phyloP scores from a whole-genome alignment of 1,284 basidiomycete genomes.

The Marasmius oreades region DNA sequence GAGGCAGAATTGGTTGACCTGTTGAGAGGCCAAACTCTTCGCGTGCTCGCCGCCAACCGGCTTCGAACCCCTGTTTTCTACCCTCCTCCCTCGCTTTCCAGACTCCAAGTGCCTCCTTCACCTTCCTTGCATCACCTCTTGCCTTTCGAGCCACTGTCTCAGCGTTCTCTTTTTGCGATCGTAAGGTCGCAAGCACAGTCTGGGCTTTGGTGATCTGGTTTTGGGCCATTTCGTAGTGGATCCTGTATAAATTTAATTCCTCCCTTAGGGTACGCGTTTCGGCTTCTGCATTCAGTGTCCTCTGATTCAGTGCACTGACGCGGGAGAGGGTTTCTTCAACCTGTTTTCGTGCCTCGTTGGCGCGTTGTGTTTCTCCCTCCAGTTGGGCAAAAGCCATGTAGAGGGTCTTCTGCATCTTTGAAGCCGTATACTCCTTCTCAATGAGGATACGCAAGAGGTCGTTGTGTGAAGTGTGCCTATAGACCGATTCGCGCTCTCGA shows the following conservation, averaged over 20 bases:
- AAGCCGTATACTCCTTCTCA: slow-evolving; percentile 52
- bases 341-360: slow-evolving; percentile 47
- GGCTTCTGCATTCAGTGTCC: slow-evolving; percentile 44
- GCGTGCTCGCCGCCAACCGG: slow-evolving; percentile 47
- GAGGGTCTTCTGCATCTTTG: slow-evolving; percentile 49
- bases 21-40: slow-evolving; percentile 24
- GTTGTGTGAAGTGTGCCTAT: slow-evolving; percentile 27
- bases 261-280: slow-evolving; percentile 48
- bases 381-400: slow-evolving; percentile 49
- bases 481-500: slow-evolving; percentile 29
- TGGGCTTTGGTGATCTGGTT: slow-evolving; percentile 50
- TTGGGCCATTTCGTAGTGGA: slow-evolving; percentile 62
- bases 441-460: slow-evolving; percentile 51
- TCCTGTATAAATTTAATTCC: slow-evolving; percentile 56
- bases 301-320: slow-evolving; percentile 52
- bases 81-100: slow-evolving; percentile 52
- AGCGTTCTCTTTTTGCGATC: slow-evolving; percentile 48
- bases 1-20: not conserved
- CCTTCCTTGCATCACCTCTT: slow-evolving; percentile 40
- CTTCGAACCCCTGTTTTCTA: slow-evolving; percentile 48
- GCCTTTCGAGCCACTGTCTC: slow-evolving; percentile 44
- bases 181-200: slow-evolving; percentile 37
- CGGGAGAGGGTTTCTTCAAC: slow-evolving; percentile 45
- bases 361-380: slow-evolving; percentile 49
- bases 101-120: slow-evolving; percentile 44